These are phyloP conservation scores for Fagopyrum esculentum DNA, from an alignment of 148 eudicot genomes.

Conservation along the genomic window DNA sequence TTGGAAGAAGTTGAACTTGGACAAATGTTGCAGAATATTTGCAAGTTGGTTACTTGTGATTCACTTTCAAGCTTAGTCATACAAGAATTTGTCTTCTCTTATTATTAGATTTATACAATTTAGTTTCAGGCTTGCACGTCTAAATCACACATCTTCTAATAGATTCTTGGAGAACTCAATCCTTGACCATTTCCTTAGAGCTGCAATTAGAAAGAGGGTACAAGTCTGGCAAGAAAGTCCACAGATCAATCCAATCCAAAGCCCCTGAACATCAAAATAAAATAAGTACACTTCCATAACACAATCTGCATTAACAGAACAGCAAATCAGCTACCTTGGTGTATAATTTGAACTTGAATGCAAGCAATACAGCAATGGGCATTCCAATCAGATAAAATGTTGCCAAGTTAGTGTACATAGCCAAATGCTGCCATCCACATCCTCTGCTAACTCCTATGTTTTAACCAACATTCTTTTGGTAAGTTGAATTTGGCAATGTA, in stretches of 20 bases:
- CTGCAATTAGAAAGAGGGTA: slow-evolving; percentile 36
- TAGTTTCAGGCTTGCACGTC: no score
- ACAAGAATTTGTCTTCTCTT: no score
- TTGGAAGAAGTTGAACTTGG: neutral
- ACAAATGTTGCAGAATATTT: neutral
- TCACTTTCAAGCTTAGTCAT: neutral
- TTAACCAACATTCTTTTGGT: neutral
- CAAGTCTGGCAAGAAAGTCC: slow-evolving; percentile 40
- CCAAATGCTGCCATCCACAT: slow-evolving; percentile 85
- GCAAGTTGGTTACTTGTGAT: neutral
- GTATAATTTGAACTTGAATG: slow-evolving; percentile 45
- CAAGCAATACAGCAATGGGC: slow-evolving; percentile 59
- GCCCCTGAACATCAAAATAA: slow-evolving; percentile 28
- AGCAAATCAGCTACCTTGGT: slow-evolving; percentile 37
- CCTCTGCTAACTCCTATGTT: slow-evolving; percentile 78
- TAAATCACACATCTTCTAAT: neutral
- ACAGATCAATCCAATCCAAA: slow-evolving; percentile 61
- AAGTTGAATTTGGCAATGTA: neutral
- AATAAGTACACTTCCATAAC: neutral
- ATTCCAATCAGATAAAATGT: slow-evolving; percentile 64
- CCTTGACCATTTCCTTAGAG: slow-evolving; percentile 31
- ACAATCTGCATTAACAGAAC: neutral
- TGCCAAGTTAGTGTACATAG: slow-evolving; percentile 51
- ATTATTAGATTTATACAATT: no score
- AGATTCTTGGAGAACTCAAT: slow-evolving; percentile 19